Evolutionary conservation across 306 rosid genomes (phyloP), one percentile per base, ranked within the genome.

Genomic region (Castanea mollissima): DNA sequence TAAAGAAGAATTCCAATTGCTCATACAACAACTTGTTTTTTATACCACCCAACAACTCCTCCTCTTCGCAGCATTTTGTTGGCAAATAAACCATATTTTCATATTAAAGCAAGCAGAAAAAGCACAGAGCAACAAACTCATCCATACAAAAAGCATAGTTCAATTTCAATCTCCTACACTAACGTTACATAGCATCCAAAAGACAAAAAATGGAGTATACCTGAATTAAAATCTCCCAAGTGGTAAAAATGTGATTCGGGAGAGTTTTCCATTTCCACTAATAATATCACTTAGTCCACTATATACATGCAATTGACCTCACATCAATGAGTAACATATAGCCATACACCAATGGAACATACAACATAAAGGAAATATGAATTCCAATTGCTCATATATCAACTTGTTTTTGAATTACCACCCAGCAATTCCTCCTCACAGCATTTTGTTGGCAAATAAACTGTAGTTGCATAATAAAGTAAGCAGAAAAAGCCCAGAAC

Each of bases 211-310:
- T 19, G 4, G 27, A 25, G 20, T 14, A 80, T 81, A 88, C 99
- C 97, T 95, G 97, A 80, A 95, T 97, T 19, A 95, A 78, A 83
- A 95, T 92, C 88, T 95, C 49, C 99, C 99, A 29, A 63, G 5
- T 63, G 69, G 10, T 7, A 63, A 63, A 5, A 63, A 63, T 12
- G 69, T 27, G 41, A 63, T 63, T 29, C 35, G 0, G 41, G 15
- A 29, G 4, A 27, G 20, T 5, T 14, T 20, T 62, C 68, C 19
- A 62, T 9, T 49, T 15, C 35, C 6, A 14, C 34, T 25, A 62
- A 62, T 62, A 18, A 62, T 25, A 62, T 62, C 29, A 13, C 19
- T 62, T 15, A 62, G 29, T 12, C 5, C 35, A 13, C 38, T 62
- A 3, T 10, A 59, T 59, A 49, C 16, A 21, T 21, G 52, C 15